Base-by-base conservation (phyloP, 805 yeast species). In the Myxozyma neotropica region DNA sequence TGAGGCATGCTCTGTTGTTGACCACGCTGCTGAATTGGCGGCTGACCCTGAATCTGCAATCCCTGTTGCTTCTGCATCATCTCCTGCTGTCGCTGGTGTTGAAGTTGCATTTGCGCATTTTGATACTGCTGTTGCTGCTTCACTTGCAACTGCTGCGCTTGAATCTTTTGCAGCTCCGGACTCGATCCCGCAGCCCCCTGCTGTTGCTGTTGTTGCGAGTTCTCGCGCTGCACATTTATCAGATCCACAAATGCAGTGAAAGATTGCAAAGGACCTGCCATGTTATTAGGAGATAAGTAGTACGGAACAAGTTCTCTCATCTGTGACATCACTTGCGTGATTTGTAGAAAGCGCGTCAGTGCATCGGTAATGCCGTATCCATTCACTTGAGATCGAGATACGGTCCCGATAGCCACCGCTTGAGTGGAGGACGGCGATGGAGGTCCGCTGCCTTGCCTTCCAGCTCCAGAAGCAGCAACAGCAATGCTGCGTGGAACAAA, bases 321-420 rank as follows among this genome's bases (percentile, higher is more conserved):
- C 61, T 83, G 82, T 0, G 90, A 79, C 89, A 90, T 87, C 8
- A 86, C 86, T 71, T 89, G 94, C 43, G 90, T 81, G 3, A 88
- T 82, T 71, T 88, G 93, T 74, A 89, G 73, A 23, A 85, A 78
- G 59, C 93, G 75, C 83, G 88, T 81, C 5, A 88, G 84, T 40
- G 80, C 80, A 53, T 81, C 84, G 55, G 83, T 84, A 4, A 87
- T 72, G 0, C 96, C 96, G 63, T 81, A 81, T 55, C 80, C 79
- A 3, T 84, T 76, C 56, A 84, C 73, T 55, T 65, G 53, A 3
- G 67, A 48, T 15, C 38, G 33, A 5, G 53, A 26, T 13, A 61
- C 29, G 13, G 50, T 24, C 4, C 46, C 29, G 10, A 59, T 7
- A 13, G 55, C 53, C 2, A 55, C 45, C 8, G 42, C 33, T 35